These are phyloP conservation scores for Alternaria burnsii DNA, from an alignment of 2,329 filamentous ascomycete genomes.

Conservation along the genomic window DNA sequence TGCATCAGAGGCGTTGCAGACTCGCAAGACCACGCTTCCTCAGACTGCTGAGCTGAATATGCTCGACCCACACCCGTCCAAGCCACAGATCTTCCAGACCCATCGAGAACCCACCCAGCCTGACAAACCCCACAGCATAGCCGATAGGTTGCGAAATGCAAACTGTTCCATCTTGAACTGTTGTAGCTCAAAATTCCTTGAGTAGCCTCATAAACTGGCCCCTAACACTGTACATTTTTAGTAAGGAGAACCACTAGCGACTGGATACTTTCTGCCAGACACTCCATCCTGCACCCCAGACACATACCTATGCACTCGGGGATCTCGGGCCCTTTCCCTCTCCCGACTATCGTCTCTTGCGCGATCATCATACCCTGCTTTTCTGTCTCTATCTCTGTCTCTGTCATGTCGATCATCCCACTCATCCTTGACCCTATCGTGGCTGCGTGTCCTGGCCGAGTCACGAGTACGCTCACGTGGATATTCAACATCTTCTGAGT, in stretches of 20 bases:
- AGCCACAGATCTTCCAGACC: slow-evolving; percentile 16
- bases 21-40: not conserved
- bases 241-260: slow-evolving; percentile 29
- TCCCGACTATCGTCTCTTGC: slow-evolving; percentile 24
- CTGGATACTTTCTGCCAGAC: slow-evolving; percentile 44
- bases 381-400: slow-evolving; percentile 5
- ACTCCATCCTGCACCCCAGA: slow-evolving; percentile 47
- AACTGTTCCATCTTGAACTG: not conserved
- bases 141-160: not conserved
- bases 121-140: not conserved
- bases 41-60: slow-evolving; percentile 1
- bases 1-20: not conserved
- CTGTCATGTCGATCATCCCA: slow-evolving; percentile 32
- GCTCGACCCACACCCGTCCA: not conserved
- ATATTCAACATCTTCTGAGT: slow-evolving; percentile 38
- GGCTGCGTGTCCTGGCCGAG: slow-evolving; percentile 33
- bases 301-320: slow-evolving; percentile 45
- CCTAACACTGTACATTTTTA: slow-evolving; percentile 28
- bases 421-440: slow-evolving; percentile 39
- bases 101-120: not conserved
- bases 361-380: not conserved
- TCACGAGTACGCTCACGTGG: slow-evolving; percentile 34
- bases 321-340: slow-evolving; percentile 30
- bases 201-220: slow-evolving; percentile 27
- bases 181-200: slow-evolving; percentile 30